Base-by-base conservation (phyloP, 768 basidiomycete genomes). In the Suillus variegatus region DNA sequence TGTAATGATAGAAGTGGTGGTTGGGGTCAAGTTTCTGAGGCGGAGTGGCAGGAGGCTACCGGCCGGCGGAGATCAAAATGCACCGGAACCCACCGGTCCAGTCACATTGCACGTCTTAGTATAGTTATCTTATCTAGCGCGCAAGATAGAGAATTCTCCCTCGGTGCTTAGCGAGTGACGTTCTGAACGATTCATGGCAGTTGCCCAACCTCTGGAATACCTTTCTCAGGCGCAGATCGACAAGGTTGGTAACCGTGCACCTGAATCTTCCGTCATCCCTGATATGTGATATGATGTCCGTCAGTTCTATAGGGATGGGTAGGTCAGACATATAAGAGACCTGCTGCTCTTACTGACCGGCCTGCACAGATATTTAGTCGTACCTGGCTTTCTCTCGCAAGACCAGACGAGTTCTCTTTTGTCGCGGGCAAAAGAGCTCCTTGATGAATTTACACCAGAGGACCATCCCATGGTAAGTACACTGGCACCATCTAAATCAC, bases 391-490 rank as follows among this genome's bases (percentile, higher is more conserved):
- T 77, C 81, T 96, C 61, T 75, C 79, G 7, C 64, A 72, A n/a
- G 80, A 82, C 12, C 87, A 92, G 47, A 85, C 89, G 0, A 71
- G 79, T 13, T 82, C 81, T 18, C 85, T 99, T 40, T 78, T 97
- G 12, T 73, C 70, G 18, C 88, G 91, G n/a, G 85, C 95, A 2
- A 89, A 88, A 67, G 77, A 88, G 67, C 82, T 99, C 18, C 81
- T 98, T 22, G 82, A 87, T n/a, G 86, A 91, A 25, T 97, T 99
- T 75, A 83, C 82, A 67, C 70, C 94, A 20, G 85, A 88, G 38
- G 84, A 86, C 43, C 97, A 98, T 75, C 96, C 97, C 2, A 76
- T 89, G 73, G 95, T 94, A 66, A 66, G 86, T 60, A n/a, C 35
- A 36, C 8, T 32, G 32, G 32, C 32, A 32, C 6, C 16, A 57